Evolutionary conservation across 129 eudicot genomes (phyloP).

Genomic region (Tagetes patula): DNA sequence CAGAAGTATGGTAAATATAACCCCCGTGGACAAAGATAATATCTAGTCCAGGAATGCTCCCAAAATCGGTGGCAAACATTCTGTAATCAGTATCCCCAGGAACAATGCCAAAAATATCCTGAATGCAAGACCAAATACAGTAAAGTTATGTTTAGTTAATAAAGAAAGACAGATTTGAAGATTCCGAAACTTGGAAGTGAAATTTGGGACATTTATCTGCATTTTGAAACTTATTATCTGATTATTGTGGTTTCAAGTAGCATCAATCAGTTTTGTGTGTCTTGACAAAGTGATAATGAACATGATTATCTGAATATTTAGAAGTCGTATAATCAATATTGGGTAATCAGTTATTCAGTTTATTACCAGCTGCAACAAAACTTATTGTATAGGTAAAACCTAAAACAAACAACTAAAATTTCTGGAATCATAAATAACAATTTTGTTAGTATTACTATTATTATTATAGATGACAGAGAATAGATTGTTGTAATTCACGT

Average conservation of each 20-base stretch:
- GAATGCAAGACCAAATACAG: constrained; percentile 25
- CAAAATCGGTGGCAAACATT: constrained; percentile 86
- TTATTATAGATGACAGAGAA: neutral
- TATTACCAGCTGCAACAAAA: neutral
- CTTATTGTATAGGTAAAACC: neutral
- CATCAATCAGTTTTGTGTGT: neutral
- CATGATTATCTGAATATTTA: neutral
- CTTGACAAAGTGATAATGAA: neutral
- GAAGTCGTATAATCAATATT: neutral
- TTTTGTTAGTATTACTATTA: neutral
- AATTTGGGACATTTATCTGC: neutral
- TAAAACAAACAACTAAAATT: neutral
- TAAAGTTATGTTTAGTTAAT: constrained; percentile 13
- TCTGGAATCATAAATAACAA: neutral
- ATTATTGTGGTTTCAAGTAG: neutral
- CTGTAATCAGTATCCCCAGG: constrained; percentile 99
- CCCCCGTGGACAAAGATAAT: constrained; percentile 88
- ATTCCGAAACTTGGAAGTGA: neutral
- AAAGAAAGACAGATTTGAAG: neutral
- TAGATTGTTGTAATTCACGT: neutral
- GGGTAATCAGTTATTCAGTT: neutral
- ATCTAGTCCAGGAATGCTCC: constrained; percentile 93
- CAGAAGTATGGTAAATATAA: constrained; percentile 83
- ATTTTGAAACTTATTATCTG: neutral
- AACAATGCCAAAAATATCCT: constrained; percentile 80